Evolutionary conservation across 768 basidiomycete species (phyloP).

Genomic region (Paxillus ammoniavirescens): DNA sequence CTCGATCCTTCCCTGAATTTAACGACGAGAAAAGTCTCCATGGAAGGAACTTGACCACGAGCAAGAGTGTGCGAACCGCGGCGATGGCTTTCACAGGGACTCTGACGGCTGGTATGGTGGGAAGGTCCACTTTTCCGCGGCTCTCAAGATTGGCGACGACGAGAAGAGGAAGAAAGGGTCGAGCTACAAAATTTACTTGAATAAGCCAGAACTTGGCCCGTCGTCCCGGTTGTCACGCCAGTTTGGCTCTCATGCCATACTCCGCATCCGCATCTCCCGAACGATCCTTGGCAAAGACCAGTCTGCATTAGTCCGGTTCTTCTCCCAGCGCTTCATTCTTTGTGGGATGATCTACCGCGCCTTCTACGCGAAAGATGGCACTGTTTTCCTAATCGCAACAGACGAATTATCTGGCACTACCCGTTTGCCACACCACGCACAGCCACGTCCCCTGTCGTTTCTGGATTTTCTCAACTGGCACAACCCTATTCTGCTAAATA

Average conservation of each 20-base stretch:
- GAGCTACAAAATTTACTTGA: constrained; percentile 41
- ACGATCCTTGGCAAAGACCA: constrained; percentile 29
- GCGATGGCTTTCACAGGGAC: constrained; percentile 37
- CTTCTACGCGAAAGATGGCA: constrained; percentile 60
- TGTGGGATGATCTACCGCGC: constrained; percentile 55
- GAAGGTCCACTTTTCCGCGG: constrained; percentile 52
- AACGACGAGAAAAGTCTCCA: constrained; percentile 42
- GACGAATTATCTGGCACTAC: constrained; percentile 37
- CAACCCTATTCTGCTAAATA: constrained; percentile 49
- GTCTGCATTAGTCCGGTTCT: constrained; percentile 38
- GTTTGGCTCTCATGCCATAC: constrained; percentile 60
- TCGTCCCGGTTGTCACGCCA: constrained; percentile 58
- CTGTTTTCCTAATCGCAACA: constrained; percentile 53
- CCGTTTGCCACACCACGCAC: constrained; percentile 1
- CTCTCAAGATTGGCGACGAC: constrained; percentile 20
- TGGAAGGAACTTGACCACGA: constrained; percentile 66
- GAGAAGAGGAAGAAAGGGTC: constrained; percentile 1
- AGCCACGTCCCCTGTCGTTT: constrained; percentile 29
- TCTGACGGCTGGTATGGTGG: constrained; percentile 58
- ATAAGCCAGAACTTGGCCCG: constrained; percentile 48
- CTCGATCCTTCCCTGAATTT: constrained; percentile 5
- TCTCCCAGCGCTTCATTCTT: constrained; percentile 51
- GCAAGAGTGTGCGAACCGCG: constrained; percentile 24
- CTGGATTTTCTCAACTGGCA: constrained; percentile 53
- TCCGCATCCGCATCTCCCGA: constrained; percentile 48